Evolutionary conservation across 1,139 yeast species (phyloP), one percentile per base, ranked within the genome.

Genomic region (Trichomonascaceae sp.): DNA sequence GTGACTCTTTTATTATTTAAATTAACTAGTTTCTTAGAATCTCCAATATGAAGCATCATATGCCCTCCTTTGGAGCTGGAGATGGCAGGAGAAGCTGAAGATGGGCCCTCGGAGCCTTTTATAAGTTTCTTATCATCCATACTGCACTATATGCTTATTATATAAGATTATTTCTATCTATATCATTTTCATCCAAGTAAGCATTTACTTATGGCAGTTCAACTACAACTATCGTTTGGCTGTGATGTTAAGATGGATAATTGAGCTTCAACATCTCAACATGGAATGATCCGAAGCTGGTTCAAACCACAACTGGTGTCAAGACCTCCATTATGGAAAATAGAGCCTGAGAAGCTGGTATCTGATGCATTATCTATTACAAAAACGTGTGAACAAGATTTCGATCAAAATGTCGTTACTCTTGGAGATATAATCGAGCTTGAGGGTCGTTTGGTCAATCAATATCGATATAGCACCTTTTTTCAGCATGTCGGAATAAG

Each of bases 1-100:
- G 24, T 41, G 15, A 18, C 24, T 22, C 38, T 8, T 22, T 13
- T 27, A 15, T 12, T 18, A 10, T 48, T 36, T 36, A 50, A 27
- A 12, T 17, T 41, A 5, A 2, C 47, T 18, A 10, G 2, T 13
- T 10, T 22, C 12, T 15, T 24, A 17, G 50, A 30, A 36, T 46
- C 43, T 38, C 54, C 55, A 15, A 53, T 43, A 15, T 50, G 51
- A 15, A 59, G 53, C 45, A 55, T 39, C 62, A 60, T 58, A 22
- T 47, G 51, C 17, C 61, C 62, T 6, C 57, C 62, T 2, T 50
- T 57, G 13, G 61, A 51, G 32, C 56, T 53, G 9, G 47, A 32
- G 13, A 59, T 55, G 20, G 41, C 39, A 3, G 61, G 61, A n/a
- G 15, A 7, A 15, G 15, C 12, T 3, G 38, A 32, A 7, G 39